Percentiles rank a stretch among this genome's conserved stretches.
Conservation (phyloP, 2,329 filamentous ascomycete genomes). For the Ascochyta clinopodiicola region DNA sequence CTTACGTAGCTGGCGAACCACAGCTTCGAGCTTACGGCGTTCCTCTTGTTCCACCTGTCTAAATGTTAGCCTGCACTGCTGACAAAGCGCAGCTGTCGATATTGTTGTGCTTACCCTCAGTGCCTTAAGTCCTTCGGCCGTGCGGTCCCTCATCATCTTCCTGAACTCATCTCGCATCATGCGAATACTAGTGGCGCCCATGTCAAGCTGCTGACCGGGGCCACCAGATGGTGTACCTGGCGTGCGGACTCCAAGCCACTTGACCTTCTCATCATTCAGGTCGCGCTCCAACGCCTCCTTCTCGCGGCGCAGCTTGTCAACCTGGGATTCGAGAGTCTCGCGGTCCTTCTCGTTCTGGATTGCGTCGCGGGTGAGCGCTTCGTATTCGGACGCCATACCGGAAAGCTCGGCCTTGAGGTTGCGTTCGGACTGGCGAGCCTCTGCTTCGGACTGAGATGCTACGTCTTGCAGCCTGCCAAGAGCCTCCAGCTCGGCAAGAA, state of each 20-base stretch:
- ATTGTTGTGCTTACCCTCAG: conserved; percentile 63
- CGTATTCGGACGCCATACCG: conserved; percentile 73
- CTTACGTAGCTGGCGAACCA: conserved; percentile 62
- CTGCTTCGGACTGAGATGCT: conserved; percentile 44
- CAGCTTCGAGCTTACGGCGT: conserved; percentile 68
- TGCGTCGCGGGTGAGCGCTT: conserved; percentile 71
- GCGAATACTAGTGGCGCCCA: conserved; percentile 69
- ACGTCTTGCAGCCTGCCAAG: conserved; percentile 49
- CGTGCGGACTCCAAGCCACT: conserved; percentile 67
- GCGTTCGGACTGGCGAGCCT: conserved; percentile 48
- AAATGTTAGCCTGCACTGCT: not conserved
- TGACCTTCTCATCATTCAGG: conserved; percentile 71
- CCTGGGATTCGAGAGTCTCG: conserved; percentile 66
- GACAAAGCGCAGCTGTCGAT: not conserved
- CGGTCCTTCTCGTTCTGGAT: conserved; percentile 76
- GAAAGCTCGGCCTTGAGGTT: conserved; percentile 69
- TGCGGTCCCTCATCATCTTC: conserved; percentile 79
- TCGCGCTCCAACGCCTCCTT: conserved; percentile 69
- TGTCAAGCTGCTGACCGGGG: conserved; percentile 28
- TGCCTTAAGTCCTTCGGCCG: conserved; percentile 68
- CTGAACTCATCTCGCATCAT: conserved; percentile 77
- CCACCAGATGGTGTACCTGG: conserved; percentile 50
- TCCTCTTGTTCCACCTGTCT: conserved; percentile 74
- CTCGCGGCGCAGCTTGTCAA: conserved; percentile 69
- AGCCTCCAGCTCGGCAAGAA: conserved; percentile 52